phyloP scores from a whole-genome alignment of 192 early-diverging fungal genomes.

The Backusella morwellensis region DNA sequence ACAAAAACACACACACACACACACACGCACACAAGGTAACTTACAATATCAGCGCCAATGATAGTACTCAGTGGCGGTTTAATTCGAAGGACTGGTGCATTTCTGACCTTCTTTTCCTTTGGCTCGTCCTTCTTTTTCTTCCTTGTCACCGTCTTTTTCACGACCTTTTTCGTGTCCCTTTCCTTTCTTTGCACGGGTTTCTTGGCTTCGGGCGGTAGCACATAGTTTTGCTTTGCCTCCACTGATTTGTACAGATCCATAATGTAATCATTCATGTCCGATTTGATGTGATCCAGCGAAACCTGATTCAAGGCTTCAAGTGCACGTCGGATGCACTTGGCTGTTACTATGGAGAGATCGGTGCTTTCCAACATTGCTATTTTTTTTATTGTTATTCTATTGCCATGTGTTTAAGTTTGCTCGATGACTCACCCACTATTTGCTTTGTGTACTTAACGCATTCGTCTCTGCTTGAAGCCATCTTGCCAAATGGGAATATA shows the following conservation, averaged over 20 bases:
- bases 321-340: not conserved
- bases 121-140: conserved; percentile 4
- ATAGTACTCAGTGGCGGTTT: conserved; percentile 9
- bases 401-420: not conserved
- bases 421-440: not conserved
- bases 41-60: not conserved
- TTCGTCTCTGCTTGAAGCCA: not conserved
- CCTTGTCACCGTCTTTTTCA: not conserved
- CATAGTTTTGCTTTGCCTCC: not conserved
- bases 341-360: conserved; percentile 1
- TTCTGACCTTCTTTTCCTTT: not conserved
- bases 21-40: not conserved
- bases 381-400: not conserved
- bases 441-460: not conserved
- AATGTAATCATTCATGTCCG: not conserved
- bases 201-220: not conserved
- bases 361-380: not conserved
- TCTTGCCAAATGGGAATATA: not conserved
- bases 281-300: not conserved
- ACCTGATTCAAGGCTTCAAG: not conserved
- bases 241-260: not conserved
- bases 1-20: not conserved
- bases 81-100: not conserved
- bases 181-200: not conserved
- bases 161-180: not conserved